Percentiles rank a stretch among this genome's conserved stretches.
phyloP scores from a whole-genome alignment of 305 asterid species.

The Fraxinus sp. region DNA sequence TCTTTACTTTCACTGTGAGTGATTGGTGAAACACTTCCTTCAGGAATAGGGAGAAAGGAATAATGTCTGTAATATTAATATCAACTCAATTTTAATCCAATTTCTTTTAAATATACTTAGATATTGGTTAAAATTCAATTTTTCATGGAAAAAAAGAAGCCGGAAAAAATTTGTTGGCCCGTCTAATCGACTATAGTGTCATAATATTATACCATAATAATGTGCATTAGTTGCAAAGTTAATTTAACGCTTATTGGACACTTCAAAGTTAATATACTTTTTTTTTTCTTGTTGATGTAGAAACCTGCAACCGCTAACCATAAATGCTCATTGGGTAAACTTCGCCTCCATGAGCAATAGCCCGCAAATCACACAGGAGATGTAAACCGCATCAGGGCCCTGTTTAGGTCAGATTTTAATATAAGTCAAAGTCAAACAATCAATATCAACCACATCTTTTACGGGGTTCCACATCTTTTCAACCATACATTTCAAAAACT shows the following conservation, averaged over 20 bases:
- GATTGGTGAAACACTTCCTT: not conserved
- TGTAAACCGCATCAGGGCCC: too few species aligned
- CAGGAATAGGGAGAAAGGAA: not conserved
- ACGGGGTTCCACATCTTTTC: too few species aligned
- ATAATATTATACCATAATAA: not conserved
- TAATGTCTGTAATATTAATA: not conserved
- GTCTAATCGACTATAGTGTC: not conserved
- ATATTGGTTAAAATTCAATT: not conserved
- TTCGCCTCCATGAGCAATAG: too few species aligned
- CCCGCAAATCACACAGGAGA: too few species aligned
- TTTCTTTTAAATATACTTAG: too few species aligned
- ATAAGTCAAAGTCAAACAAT: too few species aligned
- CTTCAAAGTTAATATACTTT: not conserved
- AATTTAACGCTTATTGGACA: not conserved
- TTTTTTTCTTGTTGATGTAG: not conserved
- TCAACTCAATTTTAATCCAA: not conserved
- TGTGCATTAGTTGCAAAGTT: not conserved
- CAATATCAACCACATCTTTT: too few species aligned
- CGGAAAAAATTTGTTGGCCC: not conserved
- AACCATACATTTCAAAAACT: too few species aligned
- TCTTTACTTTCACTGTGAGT: not conserved
- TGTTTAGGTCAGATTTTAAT: too few species aligned
- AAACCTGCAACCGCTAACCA: too few species aligned
- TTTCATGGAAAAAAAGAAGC: not conserved
- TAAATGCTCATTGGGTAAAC: too few species aligned